Evolutionary conservation across 2,329 filamentous ascomycete genomes (phyloP).

Genomic region (Penicillium sp.): DNA sequence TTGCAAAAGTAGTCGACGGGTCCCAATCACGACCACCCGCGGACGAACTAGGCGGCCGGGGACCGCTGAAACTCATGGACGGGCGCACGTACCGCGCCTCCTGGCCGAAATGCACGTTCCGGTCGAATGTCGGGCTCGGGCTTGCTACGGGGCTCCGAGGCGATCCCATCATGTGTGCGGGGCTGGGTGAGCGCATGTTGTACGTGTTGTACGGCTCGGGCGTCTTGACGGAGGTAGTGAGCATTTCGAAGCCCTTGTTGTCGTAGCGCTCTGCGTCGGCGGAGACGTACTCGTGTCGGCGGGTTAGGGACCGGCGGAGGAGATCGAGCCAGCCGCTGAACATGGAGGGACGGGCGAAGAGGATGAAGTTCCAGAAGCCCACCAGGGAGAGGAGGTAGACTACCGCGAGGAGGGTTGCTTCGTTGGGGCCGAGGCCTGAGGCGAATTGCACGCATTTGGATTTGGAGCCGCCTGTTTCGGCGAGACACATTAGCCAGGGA

Average conservation of each 20-base stretch:
- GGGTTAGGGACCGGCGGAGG: conserved; percentile 53
- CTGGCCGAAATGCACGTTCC: conserved; percentile 40
- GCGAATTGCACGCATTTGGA: conserved; percentile 67
- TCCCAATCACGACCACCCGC: conserved; percentile 40
- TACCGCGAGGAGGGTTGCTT: conserved; percentile 78
- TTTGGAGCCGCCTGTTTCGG: conserved; percentile 62
- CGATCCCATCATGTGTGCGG: conserved; percentile 14
- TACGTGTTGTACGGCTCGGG: conserved; percentile 32
- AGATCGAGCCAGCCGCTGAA: conserved; percentile 79
- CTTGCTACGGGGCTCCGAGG: conserved; percentile 31
- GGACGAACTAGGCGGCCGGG: conserved; percentile 45
- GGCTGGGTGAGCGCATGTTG: conserved; percentile 27
- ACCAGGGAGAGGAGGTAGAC: conserved; percentile 83
- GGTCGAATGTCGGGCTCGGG: conserved; percentile 24
- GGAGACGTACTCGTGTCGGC: conserved; percentile 80
- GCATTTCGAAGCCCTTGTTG: conserved; percentile 79
- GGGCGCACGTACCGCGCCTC: conserved; percentile 54
- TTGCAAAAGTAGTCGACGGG: conserved; percentile 42
- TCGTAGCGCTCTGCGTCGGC: conserved; percentile 75
- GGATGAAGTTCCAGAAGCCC: conserved; percentile 80
- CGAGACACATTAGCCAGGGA: conserved; percentile 76
- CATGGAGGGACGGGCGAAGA: conserved; percentile 85
- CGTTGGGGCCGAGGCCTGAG: conserved; percentile 67
- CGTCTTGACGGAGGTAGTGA: conserved; percentile 47
- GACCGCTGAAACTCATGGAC: conserved; percentile 53